phyloP scores from a whole-genome alignment of 2,329 filamentous ascomycete genomes.

The Ramularia endophylla region DNA sequence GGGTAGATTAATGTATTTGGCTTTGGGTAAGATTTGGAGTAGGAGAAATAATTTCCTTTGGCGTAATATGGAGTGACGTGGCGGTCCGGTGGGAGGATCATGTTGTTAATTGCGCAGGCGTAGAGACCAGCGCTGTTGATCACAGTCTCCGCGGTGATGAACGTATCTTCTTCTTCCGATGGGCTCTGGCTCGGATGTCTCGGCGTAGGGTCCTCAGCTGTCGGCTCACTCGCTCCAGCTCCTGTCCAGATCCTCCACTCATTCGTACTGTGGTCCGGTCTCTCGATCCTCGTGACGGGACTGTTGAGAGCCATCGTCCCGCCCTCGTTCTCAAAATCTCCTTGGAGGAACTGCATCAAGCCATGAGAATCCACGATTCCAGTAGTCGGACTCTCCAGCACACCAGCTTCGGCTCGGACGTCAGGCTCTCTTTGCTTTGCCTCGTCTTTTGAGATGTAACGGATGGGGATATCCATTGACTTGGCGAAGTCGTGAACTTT shows the following conservation, averaged over 20 bases:
- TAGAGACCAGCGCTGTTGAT: constrained; percentile 82
- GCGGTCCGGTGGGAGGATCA: constrained; percentile 58
- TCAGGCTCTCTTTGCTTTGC: constrained; percentile 63
- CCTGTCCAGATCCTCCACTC: constrained; percentile 64
- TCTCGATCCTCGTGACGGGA: constrained; percentile 56
- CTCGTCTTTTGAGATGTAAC: constrained; percentile 61
- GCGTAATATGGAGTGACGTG: constrained; percentile 68
- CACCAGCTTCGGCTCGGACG: constrained; percentile 64
- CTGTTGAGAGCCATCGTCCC: constrained; percentile 68
- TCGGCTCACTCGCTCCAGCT: constrained; percentile 14
- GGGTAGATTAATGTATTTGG: constrained; percentile 79
- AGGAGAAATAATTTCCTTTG: constrained; percentile 94
- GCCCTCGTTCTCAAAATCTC: constrained; percentile 68
- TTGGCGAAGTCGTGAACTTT: constrained; percentile 50
- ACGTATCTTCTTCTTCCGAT: constrained; percentile 31
- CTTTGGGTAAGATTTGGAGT: constrained; percentile 58
- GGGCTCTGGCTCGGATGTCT: constrained; percentile 29
- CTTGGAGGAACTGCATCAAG: constrained; percentile 75
- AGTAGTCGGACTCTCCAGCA: constrained; percentile 78
- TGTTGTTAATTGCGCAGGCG: constrained; percentile 72
- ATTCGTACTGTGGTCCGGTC: too few relatives aligned
- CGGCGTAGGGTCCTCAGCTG: constrained; percentile 18
- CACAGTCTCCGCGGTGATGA: constrained; percentile 68
- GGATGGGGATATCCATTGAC: constrained; percentile 59
- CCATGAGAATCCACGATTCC: constrained; percentile 87